Conservation (phyloP, 2,329 filamentous ascomycete species). For the Exophiala aquamarina region DNA sequence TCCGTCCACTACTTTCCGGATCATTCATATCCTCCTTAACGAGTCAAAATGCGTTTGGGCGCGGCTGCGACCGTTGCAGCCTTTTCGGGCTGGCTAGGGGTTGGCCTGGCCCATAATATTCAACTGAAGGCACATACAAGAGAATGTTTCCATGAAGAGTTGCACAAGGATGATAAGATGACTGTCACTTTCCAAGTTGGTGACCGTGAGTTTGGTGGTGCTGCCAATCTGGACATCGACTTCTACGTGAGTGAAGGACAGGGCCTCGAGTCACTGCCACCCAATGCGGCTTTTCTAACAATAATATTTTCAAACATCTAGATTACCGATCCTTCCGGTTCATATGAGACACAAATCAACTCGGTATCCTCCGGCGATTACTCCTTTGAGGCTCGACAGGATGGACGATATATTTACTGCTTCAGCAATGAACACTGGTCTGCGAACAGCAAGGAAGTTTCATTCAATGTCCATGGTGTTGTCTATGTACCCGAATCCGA, state of each 20-base stretch:
- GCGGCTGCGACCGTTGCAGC: slow-evolving; percentile 46
- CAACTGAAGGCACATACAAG: slow-evolving; percentile 87
- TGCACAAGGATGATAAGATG: slow-evolving; percentile 96
- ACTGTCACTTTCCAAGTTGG: slow-evolving; percentile 98
- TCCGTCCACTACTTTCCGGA: no score
- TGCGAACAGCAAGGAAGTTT: slow-evolving; percentile 94
- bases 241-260: slow-evolving; percentile 86
- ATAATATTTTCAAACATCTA: slow-evolving; percentile 34
- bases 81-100: slow-evolving; percentile 57
- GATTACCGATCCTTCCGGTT: slow-evolving; percentile 76
- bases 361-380: slow-evolving; percentile 87
- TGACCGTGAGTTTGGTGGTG: slow-evolving; percentile 91
- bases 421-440: slow-evolving; percentile 99
- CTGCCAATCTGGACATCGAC: slow-evolving; percentile 92
- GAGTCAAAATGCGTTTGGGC: slow-evolving; percentile 48
- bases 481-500: slow-evolving; percentile 94
- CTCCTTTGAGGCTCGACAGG: slow-evolving; percentile 78
- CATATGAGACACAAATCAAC: slow-evolving; percentile 77
- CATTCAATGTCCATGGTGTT: slow-evolving; percentile 98
- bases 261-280: no score
- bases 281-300: neutral
- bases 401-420: slow-evolving; percentile 94
- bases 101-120: slow-evolving; percentile 85
- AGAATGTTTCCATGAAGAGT: slow-evolving; percentile 94
- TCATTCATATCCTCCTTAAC: slow-evolving; percentile 10